phyloP scores from a whole-genome alignment of 2,329 filamentous ascomycete species.

The Diaporthe nobilis region DNA sequence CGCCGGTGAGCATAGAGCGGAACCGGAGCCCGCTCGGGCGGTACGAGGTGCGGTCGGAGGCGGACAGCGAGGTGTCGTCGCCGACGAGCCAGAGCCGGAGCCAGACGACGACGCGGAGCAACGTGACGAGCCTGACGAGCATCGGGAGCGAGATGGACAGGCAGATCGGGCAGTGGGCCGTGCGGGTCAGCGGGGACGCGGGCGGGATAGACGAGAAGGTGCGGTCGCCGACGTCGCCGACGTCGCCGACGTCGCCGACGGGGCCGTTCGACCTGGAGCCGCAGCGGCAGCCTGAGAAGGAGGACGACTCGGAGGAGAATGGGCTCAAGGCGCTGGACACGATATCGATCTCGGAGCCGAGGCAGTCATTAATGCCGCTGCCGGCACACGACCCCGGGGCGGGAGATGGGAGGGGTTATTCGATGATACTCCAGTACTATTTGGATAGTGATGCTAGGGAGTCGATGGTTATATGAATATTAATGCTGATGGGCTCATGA shows the following conservation, averaged over 20 bases:
- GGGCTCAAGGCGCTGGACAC: constrained; percentile 18
- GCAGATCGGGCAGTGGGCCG: constrained; percentile 32
- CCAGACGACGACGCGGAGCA: constrained; percentile 21
- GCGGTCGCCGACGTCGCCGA: constrained; percentile 4
- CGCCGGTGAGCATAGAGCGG: constrained; percentile 15
- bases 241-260: constrained; percentile 7
- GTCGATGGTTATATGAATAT: constrained; percentile 34
- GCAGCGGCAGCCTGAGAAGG: not conserved
- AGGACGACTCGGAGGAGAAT: constrained; percentile 12
- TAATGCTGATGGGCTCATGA: constrained; percentile 18
- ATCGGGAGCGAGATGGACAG: constrained; percentile 22
- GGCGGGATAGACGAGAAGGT: constrained; percentile 28
- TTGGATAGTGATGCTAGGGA: constrained; percentile 29
- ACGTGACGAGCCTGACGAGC: constrained; percentile 32
- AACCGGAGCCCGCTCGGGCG: constrained; percentile 26
- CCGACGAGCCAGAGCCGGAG: constrained; percentile 22
- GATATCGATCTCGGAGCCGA: constrained; percentile 16
- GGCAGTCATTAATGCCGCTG: constrained; percentile 14
- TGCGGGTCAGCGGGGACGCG: constrained; percentile 9
- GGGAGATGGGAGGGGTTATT: constrained; percentile 12
- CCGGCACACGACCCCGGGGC: constrained; percentile 3
- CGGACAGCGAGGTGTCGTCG: constrained; percentile 27
- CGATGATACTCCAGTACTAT: constrained; percentile 29
- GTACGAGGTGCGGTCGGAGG: constrained; percentile 28
- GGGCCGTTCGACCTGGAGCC: not conserved